Base-by-base conservation (phyloP, 164 flowering plant genomes). In the Nymphaea thermarum region DNA sequence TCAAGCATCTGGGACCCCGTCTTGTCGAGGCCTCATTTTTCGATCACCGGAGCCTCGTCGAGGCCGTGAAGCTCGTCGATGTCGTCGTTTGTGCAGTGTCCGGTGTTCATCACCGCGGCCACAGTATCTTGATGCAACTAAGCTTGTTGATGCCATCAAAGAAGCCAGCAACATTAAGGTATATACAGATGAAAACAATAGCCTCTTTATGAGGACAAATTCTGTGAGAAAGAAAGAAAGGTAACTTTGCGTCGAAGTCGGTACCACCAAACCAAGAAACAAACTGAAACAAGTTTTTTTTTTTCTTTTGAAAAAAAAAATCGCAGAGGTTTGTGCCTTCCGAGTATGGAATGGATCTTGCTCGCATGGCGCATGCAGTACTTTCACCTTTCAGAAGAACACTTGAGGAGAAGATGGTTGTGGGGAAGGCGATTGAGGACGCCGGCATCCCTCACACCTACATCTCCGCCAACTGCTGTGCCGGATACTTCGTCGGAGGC, bases 121-220 rank as follows among this genome's bases (percentile, higher is more conserved):
- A 88, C 71, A 74, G 76, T 3, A 73, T 85, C 36, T 76, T 86
- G 42, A 71, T 86, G 43, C 94, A 88, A 68, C 87, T 84, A 70
- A 84, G 77, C 88, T 88, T 41, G 86, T 84, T 15, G 83, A 82
- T 42, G 93, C 93, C 64, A 87, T 87, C 66, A 84, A 84, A 70
- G 89, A 86, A 71, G 89, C 89, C 43, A 86, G 87, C 42, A 86
- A 86, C 72, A 71, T 86, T 10, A 84, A 83, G 91, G 94, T 85
- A 51, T 25, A 25, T 25, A 25, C 36, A 25, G 1, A 25, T 25
- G 1, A 25, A 25, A 25, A 25, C 0, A 25, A 25, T 0, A 25
- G 1, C 36, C 36, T 25, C 36, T 25, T 25, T 25, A 25, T 25
- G 36, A 25, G 36, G 36, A 25, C 36, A 25, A 25, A 25, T 25